Conservation (phyloP, 495 filamentous ascomycete species). For the Hypoxylon rickii region DNA sequence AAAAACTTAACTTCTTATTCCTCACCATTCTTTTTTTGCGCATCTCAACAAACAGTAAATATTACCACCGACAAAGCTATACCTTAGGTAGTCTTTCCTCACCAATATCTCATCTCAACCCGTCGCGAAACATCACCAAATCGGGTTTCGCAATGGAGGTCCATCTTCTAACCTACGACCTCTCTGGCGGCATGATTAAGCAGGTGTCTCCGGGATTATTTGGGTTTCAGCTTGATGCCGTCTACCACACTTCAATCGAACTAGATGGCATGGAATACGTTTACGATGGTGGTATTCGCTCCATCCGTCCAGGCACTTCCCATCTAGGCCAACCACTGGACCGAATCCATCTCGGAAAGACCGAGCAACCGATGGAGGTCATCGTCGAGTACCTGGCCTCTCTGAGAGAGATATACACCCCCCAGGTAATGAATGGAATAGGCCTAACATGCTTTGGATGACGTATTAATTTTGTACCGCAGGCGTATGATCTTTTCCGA, state of each 20-base stretch:
- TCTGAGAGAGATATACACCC: conserved; percentile 78
- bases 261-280: conserved; percentile 65
- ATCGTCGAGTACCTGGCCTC: conserved; percentile 89
- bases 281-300: conserved; percentile 73
- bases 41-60: too few relatives aligned
- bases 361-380: conserved; percentile 78
- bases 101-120: background rate
- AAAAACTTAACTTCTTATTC: too few relatives aligned
- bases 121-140: background rate
- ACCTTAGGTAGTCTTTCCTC: background rate
- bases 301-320: conserved; percentile 75
- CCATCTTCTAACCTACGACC: conserved; percentile 90
- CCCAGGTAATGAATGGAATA: conserved; percentile 62
- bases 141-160: conserved; percentile 69
- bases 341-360: conserved; percentile 71
- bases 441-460: background rate
- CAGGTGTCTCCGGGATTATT: conserved; percentile 56
- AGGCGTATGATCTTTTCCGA: conserved; percentile 82
- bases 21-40: background rate
- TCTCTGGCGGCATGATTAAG: conserved; percentile 70
- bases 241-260: conserved; percentile 91
- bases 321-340: conserved; percentile 88
- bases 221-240: conserved; percentile 80
- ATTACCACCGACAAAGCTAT: background rate
- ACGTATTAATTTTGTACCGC: conserved; percentile 19